Percentiles rank a stretch among this genome's conserved stretches.
phyloP scores from a whole-genome alignment of 768 basidiomycete species.

The Cytidiella melzeri region DNA sequence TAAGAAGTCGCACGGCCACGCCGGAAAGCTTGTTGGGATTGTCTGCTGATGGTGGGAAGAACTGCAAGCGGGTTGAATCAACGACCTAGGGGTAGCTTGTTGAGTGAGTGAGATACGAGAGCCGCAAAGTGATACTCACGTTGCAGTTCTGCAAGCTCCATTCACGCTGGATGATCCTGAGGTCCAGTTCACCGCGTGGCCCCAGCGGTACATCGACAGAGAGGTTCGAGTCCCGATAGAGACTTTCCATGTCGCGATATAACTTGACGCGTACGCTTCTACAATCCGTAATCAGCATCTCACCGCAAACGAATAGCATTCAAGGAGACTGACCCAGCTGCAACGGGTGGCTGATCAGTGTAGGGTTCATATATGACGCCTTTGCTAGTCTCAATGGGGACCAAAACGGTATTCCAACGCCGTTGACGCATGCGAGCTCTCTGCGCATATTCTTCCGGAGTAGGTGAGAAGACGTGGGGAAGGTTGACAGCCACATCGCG shows the following conservation, averaged over 20 bases:
- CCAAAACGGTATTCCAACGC: not conserved
- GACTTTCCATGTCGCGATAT: not conserved
- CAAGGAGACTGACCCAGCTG: not conserved
- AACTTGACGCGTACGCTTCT: conserved; percentile 8
- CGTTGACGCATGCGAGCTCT: too few species aligned
- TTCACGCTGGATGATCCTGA: not conserved
- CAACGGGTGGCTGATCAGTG: not conserved
- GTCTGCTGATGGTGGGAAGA: not conserved
- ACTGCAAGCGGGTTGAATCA: not conserved
- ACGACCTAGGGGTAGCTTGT: not conserved
- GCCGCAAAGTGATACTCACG: not conserved
- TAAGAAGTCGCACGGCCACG: conserved; percentile 1
- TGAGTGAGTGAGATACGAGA: too few species aligned
- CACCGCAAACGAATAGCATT: too few species aligned
- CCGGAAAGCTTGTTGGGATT: conserved; percentile 1
- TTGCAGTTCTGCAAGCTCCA: conserved; percentile 8
- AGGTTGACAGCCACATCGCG: not conserved
- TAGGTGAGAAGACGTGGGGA: not conserved
- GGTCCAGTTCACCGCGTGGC: conserved; percentile 1
- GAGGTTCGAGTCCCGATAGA: conserved; percentile 5
- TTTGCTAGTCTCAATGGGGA: not conserved
- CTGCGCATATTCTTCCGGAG: not conserved
- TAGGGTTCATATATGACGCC: not conserved
- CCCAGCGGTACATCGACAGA: conserved; percentile 1
- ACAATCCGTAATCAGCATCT: too few species aligned